Conservation (phyloP, 345 rosid genomes). For the Turnera subulata region DNA sequence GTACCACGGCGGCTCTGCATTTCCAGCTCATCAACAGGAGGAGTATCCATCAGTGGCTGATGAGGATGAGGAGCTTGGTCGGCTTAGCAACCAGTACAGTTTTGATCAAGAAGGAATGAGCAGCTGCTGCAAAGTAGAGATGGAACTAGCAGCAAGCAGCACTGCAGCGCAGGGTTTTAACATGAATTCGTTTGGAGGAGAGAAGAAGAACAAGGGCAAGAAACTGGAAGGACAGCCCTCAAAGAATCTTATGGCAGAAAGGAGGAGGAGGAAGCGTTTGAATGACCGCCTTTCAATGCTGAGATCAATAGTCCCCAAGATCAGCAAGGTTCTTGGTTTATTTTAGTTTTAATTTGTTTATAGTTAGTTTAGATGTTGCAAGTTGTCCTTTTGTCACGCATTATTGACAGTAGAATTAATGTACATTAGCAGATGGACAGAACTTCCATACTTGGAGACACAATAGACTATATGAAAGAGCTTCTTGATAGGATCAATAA, state of each 20-base stretch:
- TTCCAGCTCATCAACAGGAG: slow-evolving; percentile 28
- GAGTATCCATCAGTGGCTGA: slow-evolving; percentile 38
- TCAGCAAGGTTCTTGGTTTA: slow-evolving; percentile 60
- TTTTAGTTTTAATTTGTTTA: no score
- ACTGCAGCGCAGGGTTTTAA: slow-evolving; percentile 22
- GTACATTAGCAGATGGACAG: slow-evolving; percentile 55
- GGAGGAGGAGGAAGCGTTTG: slow-evolving; percentile 78
- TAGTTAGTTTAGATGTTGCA: no score
- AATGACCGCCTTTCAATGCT: slow-evolving; percentile 85
- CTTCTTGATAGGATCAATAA: slow-evolving; percentile 48
- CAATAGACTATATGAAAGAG: slow-evolving; percentile 62
- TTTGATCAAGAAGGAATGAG: slow-evolving; percentile 34
- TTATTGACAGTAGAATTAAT: neutral
- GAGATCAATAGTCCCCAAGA: slow-evolving; percentile 91
- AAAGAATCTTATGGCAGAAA: slow-evolving; percentile 86
- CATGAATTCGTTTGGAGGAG: slow-evolving; percentile 39
- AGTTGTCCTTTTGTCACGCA: no score
- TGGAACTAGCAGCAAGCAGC: slow-evolving; percentile 19
- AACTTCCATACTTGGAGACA: slow-evolving; percentile 64
- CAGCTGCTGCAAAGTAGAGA: slow-evolving; percentile 31
- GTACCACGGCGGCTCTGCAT: slow-evolving; percentile 25
- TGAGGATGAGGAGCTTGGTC: slow-evolving; percentile 37
- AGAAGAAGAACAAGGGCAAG: slow-evolving; percentile 40
- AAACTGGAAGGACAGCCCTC: slow-evolving; percentile 85
- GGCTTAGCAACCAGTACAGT: slow-evolving; percentile 15